Evolutionary conservation across 768 basidiomycete species (phyloP).

Genomic region (Agrocybe chaxingu): DNA sequence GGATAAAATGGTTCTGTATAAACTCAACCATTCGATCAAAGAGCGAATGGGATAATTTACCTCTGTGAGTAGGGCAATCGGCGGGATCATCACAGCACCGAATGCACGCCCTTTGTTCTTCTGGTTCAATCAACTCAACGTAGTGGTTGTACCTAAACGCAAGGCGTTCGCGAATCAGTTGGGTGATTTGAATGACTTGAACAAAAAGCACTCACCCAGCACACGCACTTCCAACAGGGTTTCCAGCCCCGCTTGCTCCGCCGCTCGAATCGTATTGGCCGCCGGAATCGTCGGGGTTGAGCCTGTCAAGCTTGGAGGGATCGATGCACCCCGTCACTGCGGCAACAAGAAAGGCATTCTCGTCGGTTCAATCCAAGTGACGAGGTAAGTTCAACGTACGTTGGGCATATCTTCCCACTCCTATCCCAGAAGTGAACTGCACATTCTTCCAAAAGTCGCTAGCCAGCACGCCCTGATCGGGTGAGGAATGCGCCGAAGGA

Average conservation of each 20-base stretch:
- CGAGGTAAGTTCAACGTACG: conserved; percentile 24
- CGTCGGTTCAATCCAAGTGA: not conserved
- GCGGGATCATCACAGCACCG: conserved; percentile 52
- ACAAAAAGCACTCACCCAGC: conserved; percentile 35
- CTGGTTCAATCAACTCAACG: conserved; percentile 56
- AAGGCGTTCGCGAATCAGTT: not conserved
- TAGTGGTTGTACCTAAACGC: conserved; percentile 48
- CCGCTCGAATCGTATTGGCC: conserved; percentile 62
- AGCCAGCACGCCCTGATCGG: conserved; percentile 43
- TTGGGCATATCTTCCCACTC: conserved; percentile 41
- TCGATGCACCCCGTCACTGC: conserved; percentile 57
- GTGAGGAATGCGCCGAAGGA: conserved; percentile 33
- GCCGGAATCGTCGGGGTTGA: conserved; percentile 46
- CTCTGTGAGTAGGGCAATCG: conserved; percentile 52
- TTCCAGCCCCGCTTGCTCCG: conserved; percentile 45
- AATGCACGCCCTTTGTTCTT: conserved; percentile 49
- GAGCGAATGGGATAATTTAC: conserved; percentile 20
- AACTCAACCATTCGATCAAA: not conserved
- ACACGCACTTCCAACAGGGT: conserved; percentile 50
- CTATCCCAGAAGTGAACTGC: conserved; percentile 39
- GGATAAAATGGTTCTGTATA: not conserved
- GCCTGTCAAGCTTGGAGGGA: conserved; percentile 35
- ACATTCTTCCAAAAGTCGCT: conserved; percentile 50
- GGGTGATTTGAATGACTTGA: not conserved
- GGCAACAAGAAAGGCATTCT: not conserved